Percentiles rank a stretch among this genome's conserved stretches.
Conservation (phyloP, 176 grass and related monocot species). For the Bolboschoenus planiculmis region DNA sequence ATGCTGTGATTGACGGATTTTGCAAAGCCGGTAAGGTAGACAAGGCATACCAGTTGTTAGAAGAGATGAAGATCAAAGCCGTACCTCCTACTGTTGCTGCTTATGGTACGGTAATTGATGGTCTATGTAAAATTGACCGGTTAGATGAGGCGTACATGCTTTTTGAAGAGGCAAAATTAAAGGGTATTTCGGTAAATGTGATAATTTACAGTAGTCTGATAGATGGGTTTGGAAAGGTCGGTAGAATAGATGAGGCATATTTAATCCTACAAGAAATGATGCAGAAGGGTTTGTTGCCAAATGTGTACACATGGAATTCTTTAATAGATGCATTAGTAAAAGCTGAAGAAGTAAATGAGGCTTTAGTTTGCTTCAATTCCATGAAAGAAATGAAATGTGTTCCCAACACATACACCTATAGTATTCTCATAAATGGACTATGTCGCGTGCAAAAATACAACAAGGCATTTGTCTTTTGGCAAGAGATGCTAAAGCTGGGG, state of each 20-base stretch:
- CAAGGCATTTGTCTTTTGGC: slow-evolving; percentile 93
- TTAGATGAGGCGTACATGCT: slow-evolving; percentile 97
- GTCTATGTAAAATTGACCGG: slow-evolving; percentile 87
- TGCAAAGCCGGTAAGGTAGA: slow-evolving; percentile 92
- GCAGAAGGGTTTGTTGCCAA: slow-evolving; percentile 72
- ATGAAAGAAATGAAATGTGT: slow-evolving; percentile 89
- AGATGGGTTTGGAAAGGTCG: slow-evolving; percentile 88
- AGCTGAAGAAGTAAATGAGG: slow-evolving; percentile 93
- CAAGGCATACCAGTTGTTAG: slow-evolving; percentile 83
- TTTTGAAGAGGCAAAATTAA: slow-evolving; percentile 94
- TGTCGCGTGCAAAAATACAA: slow-evolving; percentile 86
- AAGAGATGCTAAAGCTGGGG: slow-evolving; percentile 94
- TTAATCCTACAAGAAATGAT: slow-evolving; percentile 98
- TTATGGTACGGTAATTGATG: slow-evolving; percentile 87
- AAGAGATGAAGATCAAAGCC: slow-evolving; percentile 76
- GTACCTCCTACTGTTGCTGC: slow-evolving; percentile 65
- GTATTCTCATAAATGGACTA: slow-evolving; percentile 83
- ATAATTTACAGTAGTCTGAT: slow-evolving; percentile 89
- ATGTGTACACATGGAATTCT: slow-evolving; percentile 92
- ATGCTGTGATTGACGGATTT: slow-evolving; percentile 81
- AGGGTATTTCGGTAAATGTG: slow-evolving; percentile 66
- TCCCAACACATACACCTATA: slow-evolving; percentile 79
- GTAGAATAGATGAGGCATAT: slow-evolving; percentile 98
- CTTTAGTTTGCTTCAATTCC: slow-evolving; percentile 80
- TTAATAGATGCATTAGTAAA: slow-evolving; percentile 88